phyloP scores from a whole-genome alignment of 2,329 filamentous ascomycete genomes.

The Microdochium bolleyi region DNA sequence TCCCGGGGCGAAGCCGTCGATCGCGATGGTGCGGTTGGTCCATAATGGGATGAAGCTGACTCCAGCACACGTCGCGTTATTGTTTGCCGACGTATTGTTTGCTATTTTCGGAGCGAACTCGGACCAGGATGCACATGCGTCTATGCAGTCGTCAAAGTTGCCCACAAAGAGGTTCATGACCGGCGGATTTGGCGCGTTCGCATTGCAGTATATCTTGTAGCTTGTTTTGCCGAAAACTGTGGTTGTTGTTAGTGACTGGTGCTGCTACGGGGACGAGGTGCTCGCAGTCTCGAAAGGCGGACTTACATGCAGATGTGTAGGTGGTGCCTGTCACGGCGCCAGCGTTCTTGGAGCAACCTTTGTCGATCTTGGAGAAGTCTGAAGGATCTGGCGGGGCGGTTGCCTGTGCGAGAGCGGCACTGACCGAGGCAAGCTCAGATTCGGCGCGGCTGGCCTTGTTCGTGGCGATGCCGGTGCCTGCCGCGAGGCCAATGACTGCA shows the following conservation, averaged over 20 bases:
- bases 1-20: slow-evolving; percentile 25
- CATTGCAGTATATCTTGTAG: slow-evolving; percentile 35
- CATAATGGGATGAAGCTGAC: slow-evolving; percentile 34
- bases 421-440: slow-evolving; percentile 19
- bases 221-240: slow-evolving; percentile 26
- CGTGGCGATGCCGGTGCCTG: slow-evolving; percentile 32
- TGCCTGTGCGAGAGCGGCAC: slow-evolving; percentile 11
- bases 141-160: slow-evolving; percentile 36
- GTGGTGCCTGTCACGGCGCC: slow-evolving; percentile 24
- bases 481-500: slow-evolving; percentile 34
- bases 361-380: slow-evolving; percentile 23
- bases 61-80: slow-evolving; percentile 26
- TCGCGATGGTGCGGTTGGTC: slow-evolving; percentile 26
- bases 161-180: slow-evolving; percentile 32
- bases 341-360: slow-evolving; percentile 28
- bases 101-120: slow-evolving; percentile 13
- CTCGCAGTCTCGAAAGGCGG: not conserved
- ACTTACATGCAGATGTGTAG: slow-evolving; percentile 31
- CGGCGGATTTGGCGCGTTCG: slow-evolving; percentile 26
- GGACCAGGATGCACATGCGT: slow-evolving; percentile 34
- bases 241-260: slow-evolving; percentile 5
- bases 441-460: slow-evolving; percentile 28
- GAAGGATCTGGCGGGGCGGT: slow-evolving; percentile 14
- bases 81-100: slow-evolving; percentile 7
- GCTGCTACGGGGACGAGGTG: no score